Evolutionary conservation across 805 yeast species (phyloP), one percentile per base, ranked within the genome.

Genomic region (Hanseniaspora occidentalis): DNA sequence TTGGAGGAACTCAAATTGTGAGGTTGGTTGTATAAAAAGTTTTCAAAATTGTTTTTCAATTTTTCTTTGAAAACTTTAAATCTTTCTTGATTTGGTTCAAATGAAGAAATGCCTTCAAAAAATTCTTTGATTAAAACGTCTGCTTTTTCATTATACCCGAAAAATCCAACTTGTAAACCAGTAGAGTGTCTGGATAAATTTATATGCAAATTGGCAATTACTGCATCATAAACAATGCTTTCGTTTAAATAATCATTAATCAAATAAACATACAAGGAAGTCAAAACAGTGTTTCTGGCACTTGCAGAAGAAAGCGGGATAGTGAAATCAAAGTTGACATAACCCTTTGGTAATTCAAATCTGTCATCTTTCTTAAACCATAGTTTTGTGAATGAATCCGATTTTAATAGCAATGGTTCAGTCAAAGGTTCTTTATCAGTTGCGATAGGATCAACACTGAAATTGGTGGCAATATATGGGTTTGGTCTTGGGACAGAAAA

Each of bases 281-380:
- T 68, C 45, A 72, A 61, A 31, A 81, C 71, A 2, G 76, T 64
- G 37, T 74, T 68, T 22, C 69, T 58, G 2, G 84, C 75, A n/a
- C 79, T 73, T 1, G 71, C 61, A 37, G 71, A 71, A 0, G 81
- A 66, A 10, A 70, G 65, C 1, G 95, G 94, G 33, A 76, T 61
- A 45, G 77, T 78, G 47, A 89, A 67, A 31, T 72, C 66, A 40
- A 84, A 56, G 31, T 73, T 72, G 23, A 86, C 73, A 37, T 73
- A 67, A 1, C 92, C 92, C 61, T 88, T 83, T 38, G 97, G 98
- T 14, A 84, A 82, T 66, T 81, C 75, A 54, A 89, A 83, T 38
- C 79, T 75, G 49, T 89, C 95, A 62, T 89, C 95, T 50, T 80
- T 80, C 57, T 89, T 89, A 58, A 67, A 84, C 97, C 97, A 89